Percentiles rank a stretch among this genome's conserved stretches.
phyloP scores from a whole-genome alignment of 2,329 filamentous ascomycete species.

The Colletotrichum sp. region DNA sequence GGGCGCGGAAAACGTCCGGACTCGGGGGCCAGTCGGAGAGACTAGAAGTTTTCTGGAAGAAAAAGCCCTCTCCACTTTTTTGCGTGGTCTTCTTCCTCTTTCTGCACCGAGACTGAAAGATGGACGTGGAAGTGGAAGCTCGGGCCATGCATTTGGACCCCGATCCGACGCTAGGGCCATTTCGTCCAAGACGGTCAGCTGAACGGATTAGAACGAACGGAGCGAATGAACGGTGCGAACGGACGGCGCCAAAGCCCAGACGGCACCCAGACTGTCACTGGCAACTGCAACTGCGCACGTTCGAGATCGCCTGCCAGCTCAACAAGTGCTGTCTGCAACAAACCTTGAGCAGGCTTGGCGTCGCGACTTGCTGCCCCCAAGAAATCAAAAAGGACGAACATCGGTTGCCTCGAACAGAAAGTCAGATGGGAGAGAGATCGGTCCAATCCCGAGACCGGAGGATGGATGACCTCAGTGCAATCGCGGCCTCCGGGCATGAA shows the following conservation, averaged over 20 bases:
- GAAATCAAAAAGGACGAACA: constrained; percentile 1
- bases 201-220: not conserved
- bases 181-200: constrained; percentile 5
- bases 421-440: not conserved
- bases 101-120: not conserved
- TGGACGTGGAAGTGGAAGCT: not conserved
- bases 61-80: not conserved
- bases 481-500: constrained; percentile 4
- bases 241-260: not conserved
- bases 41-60: constrained; percentile 20
- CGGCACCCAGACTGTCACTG: not conserved
- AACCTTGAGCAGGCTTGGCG: not conserved
- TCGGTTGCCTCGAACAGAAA: not conserved
- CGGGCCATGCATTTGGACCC: not conserved
- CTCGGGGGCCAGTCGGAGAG: constrained; percentile 4
- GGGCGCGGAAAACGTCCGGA: not conserved
- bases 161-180: constrained; percentile 14
- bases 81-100: not conserved
- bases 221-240: not conserved
- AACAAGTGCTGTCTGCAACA: not conserved
- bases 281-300: not conserved
- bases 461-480: constrained; percentile 6
- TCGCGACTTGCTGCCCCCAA: not conserved
- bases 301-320: constrained; percentile 9
- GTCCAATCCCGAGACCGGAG: not conserved